Percentiles rank a stretch among this genome's conserved stretches.
These are phyloP conservation scores for Gossypium sturtianum DNA, from an alignment of 345 rosid species.

Conservation along the genomic window DNA sequence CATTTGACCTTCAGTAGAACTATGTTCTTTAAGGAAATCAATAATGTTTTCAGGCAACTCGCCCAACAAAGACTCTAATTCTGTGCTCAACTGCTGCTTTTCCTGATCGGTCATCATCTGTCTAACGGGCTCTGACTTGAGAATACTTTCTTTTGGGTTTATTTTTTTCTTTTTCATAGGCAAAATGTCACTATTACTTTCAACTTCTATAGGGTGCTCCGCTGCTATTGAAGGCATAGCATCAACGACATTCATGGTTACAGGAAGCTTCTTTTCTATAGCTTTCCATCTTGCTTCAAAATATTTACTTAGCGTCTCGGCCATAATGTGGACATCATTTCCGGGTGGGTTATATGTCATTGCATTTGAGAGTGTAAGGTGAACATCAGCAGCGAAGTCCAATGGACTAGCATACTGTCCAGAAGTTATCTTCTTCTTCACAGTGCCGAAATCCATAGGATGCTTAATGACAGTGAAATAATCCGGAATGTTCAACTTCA, in stretches of 20 bases:
- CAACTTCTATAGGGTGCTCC: slow-evolving; percentile 27
- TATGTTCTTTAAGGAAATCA: slow-evolving; percentile 67
- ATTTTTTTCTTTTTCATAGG: slow-evolving; percentile 39
- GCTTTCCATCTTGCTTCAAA: slow-evolving; percentile 81
- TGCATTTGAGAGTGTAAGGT: slow-evolving; percentile 77
- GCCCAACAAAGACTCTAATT: slow-evolving; percentile 48
- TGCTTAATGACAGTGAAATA: slow-evolving; percentile 70
- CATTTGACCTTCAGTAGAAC: slow-evolving; percentile 41
- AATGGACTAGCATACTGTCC: slow-evolving; percentile 58
- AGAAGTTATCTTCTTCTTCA: slow-evolving; percentile 47
- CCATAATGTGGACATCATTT: slow-evolving; percentile 69
- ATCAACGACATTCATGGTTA: slow-evolving; percentile 20
- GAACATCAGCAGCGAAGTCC: slow-evolving; percentile 70
- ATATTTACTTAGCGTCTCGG: slow-evolving; percentile 47
- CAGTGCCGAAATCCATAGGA: slow-evolving; percentile 92
- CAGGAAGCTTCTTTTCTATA: slow-evolving; percentile 68
- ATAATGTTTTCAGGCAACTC: slow-evolving; percentile 70
- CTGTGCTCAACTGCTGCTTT: slow-evolving; percentile 46
- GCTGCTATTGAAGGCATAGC: slow-evolving; percentile 25
- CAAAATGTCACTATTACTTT: slow-evolving; percentile 19
- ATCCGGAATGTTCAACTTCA: slow-evolving; percentile 75
- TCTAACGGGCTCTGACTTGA: slow-evolving; percentile 36
- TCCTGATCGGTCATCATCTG: slow-evolving; percentile 47
- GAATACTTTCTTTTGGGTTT: slow-evolving; percentile 27
- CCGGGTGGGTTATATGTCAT: slow-evolving; percentile 82